Base-by-base conservation (phyloP, 257 asterid species). In the Lycium ferocissimum region DNA sequence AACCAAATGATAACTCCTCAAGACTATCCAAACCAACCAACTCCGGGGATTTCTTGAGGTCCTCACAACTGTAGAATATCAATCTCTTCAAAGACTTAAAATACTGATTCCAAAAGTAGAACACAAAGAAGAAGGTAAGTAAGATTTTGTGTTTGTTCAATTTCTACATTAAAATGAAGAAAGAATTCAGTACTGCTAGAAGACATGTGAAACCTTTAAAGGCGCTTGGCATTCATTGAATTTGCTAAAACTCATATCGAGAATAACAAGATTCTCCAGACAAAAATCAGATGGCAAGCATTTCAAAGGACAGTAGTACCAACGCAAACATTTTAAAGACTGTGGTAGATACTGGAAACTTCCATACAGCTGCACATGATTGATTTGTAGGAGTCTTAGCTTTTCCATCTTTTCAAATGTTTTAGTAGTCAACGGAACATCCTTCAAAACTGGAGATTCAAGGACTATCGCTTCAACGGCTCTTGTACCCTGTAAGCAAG, bases 231-330 rank as follows among this genome's bases (percentile, higher is more conserved):
- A 67, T 67, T 67, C 76, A 7, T 67, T 7, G 38, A 67, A 26
- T 2, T 9, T 67, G 45, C 76, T 67, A 67, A 0, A 2, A 37
- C 6, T n/a, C 45, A 67, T 67, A 47, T 43, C 18, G 45, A 67
- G 76, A 67, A 67, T 26, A 67, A 67, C 75, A 67, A 67, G 45
- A 67, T 35, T 67, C 45, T 67, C 76, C 17, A 43, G 45, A 67
- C 17, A 43, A 10, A 67, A 67, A 33, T 67, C 76, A 67, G 76
- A 67, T 67, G 76, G 76, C 15, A 67, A 9, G 45, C 15, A 67
- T 67, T 67, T 67, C 45, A 20, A 26, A 26, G 38, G 47, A 10
- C 47, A 67, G 33, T 26, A 67, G 9, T 67, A 1, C 76, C 37
- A 10, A 10, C 7, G 43, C 45, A 67, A 67, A 35, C 40, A 22